Conservation (phyloP, 148 eudicot species). For the Vaccinium myrtillus region DNA sequence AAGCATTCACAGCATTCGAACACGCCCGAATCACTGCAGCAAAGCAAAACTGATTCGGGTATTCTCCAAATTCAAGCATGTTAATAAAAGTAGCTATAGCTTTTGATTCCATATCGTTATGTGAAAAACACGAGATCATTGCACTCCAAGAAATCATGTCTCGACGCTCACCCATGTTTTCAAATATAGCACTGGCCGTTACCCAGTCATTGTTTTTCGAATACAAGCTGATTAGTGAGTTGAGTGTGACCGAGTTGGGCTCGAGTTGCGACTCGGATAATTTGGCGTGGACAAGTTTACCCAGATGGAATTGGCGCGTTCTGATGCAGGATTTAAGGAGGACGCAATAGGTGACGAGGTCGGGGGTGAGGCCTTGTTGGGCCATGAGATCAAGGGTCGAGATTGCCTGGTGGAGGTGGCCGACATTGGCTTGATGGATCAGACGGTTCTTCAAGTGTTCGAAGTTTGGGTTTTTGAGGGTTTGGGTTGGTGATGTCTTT, state of each 20-base stretch:
- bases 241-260: constrained; percentile 41
- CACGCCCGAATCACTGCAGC: constrained; percentile 53
- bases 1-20: constrained; percentile 26
- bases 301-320: constrained; percentile 45
- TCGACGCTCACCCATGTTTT: constrained; percentile 32
- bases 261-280: constrained; percentile 31
- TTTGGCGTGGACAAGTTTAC: constrained; percentile 42
- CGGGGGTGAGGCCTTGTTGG: constrained; percentile 39
- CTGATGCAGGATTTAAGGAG: constrained; percentile 63
- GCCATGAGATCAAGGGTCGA: constrained; percentile 54
- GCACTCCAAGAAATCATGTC: constrained; percentile 68
- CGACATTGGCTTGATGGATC: constrained; percentile 39
- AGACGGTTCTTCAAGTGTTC: constrained; percentile 45
- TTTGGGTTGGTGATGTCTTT: constrained; percentile 10
- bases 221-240: constrained; percentile 53
- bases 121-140: constrained; percentile 56
- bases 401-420: constrained; percentile 41
- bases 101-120: constrained; percentile 6
- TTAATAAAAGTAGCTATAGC: too few species aligned
- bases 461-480: constrained; percentile 25
- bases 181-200: constrained; percentile 39
- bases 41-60: constrained; percentile 39
- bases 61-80: too few species aligned
- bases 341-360: constrained; percentile 48
- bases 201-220: constrained; percentile 59